Conservation (phyloP, 306 rosid species). For the Lablab purpureus region DNA sequence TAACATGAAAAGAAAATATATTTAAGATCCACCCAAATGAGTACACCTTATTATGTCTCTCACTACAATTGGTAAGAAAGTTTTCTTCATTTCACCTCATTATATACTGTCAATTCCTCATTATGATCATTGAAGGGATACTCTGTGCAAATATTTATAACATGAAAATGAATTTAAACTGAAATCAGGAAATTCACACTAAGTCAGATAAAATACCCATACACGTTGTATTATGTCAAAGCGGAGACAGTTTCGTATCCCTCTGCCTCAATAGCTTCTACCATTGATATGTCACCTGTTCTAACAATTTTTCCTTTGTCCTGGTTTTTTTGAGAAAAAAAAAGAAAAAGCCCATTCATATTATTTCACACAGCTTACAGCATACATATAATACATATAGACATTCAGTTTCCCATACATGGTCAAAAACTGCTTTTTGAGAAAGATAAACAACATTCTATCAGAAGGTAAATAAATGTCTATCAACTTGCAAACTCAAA, state of each 20-base stretch:
- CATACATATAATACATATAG: neutral
- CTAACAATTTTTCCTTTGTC: slow-evolving; percentile 80
- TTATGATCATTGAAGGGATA: slow-evolving; percentile 24
- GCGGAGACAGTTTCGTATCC: slow-evolving; percentile 76
- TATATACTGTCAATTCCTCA: slow-evolving; percentile 19
- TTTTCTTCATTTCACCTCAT: neutral
- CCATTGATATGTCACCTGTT: slow-evolving; percentile 82
- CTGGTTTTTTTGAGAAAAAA: slow-evolving; percentile 48
- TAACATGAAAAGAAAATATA: slow-evolving; percentile 11
- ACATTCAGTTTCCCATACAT: slow-evolving; percentile 4
- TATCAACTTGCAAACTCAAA: slow-evolving; percentile 22
- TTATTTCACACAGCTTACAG: slow-evolving; percentile 31
- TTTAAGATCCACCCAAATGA: neutral
- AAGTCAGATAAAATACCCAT: slow-evolving; percentile 41
- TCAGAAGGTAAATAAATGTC: slow-evolving; percentile 19
- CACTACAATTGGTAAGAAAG: slow-evolving; percentile 8
- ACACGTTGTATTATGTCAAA: slow-evolving; percentile 50
- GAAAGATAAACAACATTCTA: slow-evolving; percentile 29
- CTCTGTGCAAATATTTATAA: slow-evolving; percentile 22
- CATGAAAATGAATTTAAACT: slow-evolving; percentile 39
- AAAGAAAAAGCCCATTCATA: slow-evolving; percentile 14
- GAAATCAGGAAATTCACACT: slow-evolving; percentile 15
- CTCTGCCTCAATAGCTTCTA: slow-evolving; percentile 75
- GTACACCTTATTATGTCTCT: neutral
- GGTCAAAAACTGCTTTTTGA: neutral